phyloP scores from a whole-genome alignment of 169 alveolate genomes.

The Cryptosporidium meleagridis region DNA sequence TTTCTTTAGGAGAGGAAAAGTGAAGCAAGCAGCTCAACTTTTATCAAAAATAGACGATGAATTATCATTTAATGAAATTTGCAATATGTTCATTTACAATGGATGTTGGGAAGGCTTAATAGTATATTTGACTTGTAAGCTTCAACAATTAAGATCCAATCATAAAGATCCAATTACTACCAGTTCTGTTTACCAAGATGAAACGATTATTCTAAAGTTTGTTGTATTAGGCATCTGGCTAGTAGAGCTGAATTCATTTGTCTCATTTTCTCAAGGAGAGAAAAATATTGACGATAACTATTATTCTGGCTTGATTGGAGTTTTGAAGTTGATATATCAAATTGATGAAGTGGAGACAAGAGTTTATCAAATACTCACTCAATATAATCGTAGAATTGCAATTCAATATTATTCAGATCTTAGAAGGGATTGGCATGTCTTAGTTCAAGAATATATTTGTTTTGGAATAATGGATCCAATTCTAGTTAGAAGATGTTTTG shows the following conservation, averaged over 20 bases:
- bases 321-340: slow-evolving; percentile 10
- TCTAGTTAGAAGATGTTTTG: slow-evolving; percentile 25
- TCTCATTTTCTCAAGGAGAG: slow-evolving; percentile 38
- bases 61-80: slow-evolving; percentile 63
- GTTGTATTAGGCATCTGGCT: slow-evolving; percentile 48
- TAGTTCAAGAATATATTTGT: slow-evolving; percentile 48
- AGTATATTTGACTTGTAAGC: slow-evolving; percentile 21
- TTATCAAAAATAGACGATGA: slow-evolving; percentile 22
- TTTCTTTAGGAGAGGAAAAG: slow-evolving; percentile 15
- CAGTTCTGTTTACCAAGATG: neutral
- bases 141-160: slow-evolving; percentile 28
- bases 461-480: slow-evolving; percentile 16
- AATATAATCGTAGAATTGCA: slow-evolving; percentile 41
- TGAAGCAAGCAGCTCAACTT: slow-evolving; percentile 17
- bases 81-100: slow-evolving; percentile 31
- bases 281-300: neutral
- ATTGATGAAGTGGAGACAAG: slow-evolving; percentile 57
- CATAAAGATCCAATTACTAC: slow-evolving; percentile 5
- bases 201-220: slow-evolving; percentile 14
- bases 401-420: slow-evolving; percentile 45
- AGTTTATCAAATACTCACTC: slow-evolving; percentile 22
- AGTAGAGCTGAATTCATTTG: slow-evolving; percentile 35
- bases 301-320: slow-evolving; percentile 3
- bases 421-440: slow-evolving; percentile 61
- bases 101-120: slow-evolving; percentile 46